A percentile compares a stretch with the other conserved stretches of the same genome.
Conservation (phyloP, 148 eudicot species). For the Diospyros kaki region DNA sequence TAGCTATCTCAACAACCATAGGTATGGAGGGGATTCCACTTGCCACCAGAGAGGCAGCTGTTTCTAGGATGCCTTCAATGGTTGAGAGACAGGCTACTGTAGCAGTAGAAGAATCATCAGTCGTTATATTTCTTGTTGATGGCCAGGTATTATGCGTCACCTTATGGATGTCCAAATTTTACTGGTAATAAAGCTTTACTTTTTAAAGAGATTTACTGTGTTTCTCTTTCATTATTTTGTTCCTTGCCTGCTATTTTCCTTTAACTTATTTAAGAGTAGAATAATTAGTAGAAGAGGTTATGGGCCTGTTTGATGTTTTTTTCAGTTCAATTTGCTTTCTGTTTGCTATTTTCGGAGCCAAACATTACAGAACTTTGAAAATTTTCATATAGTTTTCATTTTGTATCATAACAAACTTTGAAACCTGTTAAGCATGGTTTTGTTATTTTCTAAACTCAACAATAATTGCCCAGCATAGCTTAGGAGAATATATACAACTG, state of each 20-base stretch:
- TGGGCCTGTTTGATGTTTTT: too few species aligned
- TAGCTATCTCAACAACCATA: conserved; percentile 82
- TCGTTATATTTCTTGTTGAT: conserved; percentile 88
- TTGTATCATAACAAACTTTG: too few species aligned
- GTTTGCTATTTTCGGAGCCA: too few species aligned
- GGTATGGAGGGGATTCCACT: conserved; percentile 99
- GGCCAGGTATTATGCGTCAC: conserved; percentile 65
- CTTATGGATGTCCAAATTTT: too few species aligned
- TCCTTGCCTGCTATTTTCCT: conserved; percentile 3
- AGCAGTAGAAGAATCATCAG: conserved; percentile 94
- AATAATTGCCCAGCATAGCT: too few species aligned
- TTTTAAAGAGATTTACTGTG: not conserved
- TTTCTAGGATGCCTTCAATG: conserved; percentile 96
- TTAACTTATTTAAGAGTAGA: not conserved
- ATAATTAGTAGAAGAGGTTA: not conserved
- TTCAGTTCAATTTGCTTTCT: too few species aligned
- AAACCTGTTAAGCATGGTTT: too few species aligned
- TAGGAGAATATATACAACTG: too few species aligned
- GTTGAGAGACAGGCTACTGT: conserved; percentile 85
- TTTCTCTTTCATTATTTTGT: not conserved
- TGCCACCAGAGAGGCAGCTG: conserved; percentile 86
- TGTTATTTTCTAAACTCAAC: too few species aligned
- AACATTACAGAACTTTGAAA: too few species aligned
- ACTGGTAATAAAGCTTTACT: not conserved
- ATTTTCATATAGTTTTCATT: too few species aligned